These are phyloP conservation scores for Heracleum sosnowskyi DNA, from an alignment of 129 eudicot species.

Conservation along the genomic window DNA sequence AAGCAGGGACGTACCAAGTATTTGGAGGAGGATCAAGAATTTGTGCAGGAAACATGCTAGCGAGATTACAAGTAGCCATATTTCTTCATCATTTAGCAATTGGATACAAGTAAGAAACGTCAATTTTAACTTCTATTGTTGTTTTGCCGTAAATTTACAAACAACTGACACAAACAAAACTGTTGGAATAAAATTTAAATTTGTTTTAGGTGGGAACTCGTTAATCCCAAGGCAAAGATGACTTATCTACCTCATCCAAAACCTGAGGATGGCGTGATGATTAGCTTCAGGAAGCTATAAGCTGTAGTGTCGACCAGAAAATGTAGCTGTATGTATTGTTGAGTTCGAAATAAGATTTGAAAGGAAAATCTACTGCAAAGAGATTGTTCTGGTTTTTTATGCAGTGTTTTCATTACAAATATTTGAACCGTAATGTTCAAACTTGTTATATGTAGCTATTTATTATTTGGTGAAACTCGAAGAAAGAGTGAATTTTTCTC, in stretches of 20 bases:
- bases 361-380: not conserved
- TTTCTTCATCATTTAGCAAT: constrained; percentile 32
- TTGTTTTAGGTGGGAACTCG: constrained; percentile 43
- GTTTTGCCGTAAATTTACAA: not conserved
- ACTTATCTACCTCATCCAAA: constrained; percentile 49
- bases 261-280: constrained; percentile 47
- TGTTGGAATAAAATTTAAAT: not conserved
- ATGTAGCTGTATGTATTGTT: not conserved
- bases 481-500: too few species aligned
- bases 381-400: not conserved
- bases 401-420: not conserved
- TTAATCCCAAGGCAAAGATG: constrained; percentile 48
- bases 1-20: constrained; percentile 24
- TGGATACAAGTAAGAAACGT: constrained; percentile 29
- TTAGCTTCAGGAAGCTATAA: constrained; percentile 18
- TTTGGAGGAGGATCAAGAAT: constrained; percentile 46
- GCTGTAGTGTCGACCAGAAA: not conserved
- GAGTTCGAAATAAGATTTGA: not conserved
- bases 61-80: constrained; percentile 32
- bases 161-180: not conserved
- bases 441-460: not conserved
- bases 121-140: not conserved
- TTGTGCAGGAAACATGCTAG: constrained; percentile 40
- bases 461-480: not conserved
- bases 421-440: too few species aligned